Percentiles rank a stretch among this genome's conserved stretches.
phyloP scores from a whole-genome alignment of 164 flowering plant species.

The Dillenia turbinata region DNA sequence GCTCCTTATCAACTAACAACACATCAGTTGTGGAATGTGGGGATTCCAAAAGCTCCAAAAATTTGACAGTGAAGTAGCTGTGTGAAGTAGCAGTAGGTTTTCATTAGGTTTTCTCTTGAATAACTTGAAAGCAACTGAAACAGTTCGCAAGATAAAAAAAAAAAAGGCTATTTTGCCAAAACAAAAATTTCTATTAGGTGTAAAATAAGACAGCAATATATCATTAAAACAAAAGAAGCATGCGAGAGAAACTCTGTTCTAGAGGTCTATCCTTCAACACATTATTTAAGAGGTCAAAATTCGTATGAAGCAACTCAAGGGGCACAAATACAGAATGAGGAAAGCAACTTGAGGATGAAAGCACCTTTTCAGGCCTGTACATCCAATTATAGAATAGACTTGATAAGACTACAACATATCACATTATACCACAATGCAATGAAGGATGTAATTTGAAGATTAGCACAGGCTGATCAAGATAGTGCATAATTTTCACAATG shows the following conservation, averaged over 20 bases:
- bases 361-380: no score
- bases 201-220: not conserved
- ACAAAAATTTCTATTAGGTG: constrained; percentile 4
- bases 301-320: not conserved
- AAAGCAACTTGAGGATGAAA: no score
- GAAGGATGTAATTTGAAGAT: no score
- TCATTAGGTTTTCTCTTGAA: constrained; percentile 92
- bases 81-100: constrained; percentile 68
- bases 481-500: no score
- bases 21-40: constrained; percentile 74
- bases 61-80: constrained; percentile 51
- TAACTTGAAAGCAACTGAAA: constrained; percentile 90
- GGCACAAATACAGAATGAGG: not conserved
- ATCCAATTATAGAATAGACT: no score
- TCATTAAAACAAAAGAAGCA: no score
- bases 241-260: no score
- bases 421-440: no score
- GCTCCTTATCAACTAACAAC: constrained; percentile 68
- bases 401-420: no score
- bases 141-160: constrained; percentile 25
- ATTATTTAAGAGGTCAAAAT: not conserved
- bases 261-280: no score
- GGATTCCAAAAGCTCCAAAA: constrained; percentile 80
- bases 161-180: constrained; percentile 8
- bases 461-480: no score